Evolutionary conservation across 2,329 filamentous ascomycete species (phyloP).

Genomic region (Penicillium thymicola): DNA sequence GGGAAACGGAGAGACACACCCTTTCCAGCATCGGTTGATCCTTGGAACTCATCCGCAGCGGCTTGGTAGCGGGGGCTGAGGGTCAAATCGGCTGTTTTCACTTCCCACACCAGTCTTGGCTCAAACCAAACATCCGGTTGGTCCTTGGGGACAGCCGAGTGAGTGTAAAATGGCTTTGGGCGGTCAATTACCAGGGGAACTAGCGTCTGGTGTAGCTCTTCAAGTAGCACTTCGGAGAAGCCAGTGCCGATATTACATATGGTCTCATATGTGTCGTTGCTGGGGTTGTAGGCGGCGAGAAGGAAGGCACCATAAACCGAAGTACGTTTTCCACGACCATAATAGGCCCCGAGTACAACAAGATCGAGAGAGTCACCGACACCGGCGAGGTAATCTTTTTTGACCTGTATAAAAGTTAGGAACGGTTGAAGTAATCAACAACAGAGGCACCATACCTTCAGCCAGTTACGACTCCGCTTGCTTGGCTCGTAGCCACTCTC

Average conservation of each 20-base stretch:
- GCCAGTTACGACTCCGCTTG: slow-evolving; percentile 95
- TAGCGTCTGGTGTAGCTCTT: slow-evolving; percentile 75
- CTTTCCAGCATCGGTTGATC: slow-evolving; percentile 63
- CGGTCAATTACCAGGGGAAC: slow-evolving; percentile 77
- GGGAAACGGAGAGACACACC: slow-evolving; percentile 91
- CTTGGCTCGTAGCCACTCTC: slow-evolving; percentile 96
- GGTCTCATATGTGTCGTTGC: slow-evolving; percentile 80
- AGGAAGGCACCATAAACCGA: slow-evolving; percentile 95
- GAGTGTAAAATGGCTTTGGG: slow-evolving; percentile 90
- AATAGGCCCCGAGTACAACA: slow-evolving; percentile 91
- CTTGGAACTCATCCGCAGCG: slow-evolving; percentile 77
- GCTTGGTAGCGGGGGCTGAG: slow-evolving; percentile 90
- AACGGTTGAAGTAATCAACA: background rate
- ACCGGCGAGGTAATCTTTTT: slow-evolving; percentile 94
- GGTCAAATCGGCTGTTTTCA: slow-evolving; percentile 93
- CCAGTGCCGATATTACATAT: slow-evolving; percentile 98
- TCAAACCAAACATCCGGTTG: slow-evolving; percentile 99
- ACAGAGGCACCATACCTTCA: slow-evolving; percentile 63
- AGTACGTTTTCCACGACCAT: slow-evolving; percentile 91
- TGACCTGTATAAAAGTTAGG: slow-evolving; percentile 58
- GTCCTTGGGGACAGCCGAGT: slow-evolving; percentile 79
- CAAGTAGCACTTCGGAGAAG: slow-evolving; percentile 91
- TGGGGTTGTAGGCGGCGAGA: slow-evolving; percentile 85
- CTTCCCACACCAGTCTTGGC: slow-evolving; percentile 91
- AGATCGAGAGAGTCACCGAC: slow-evolving; percentile 95